These are phyloP conservation scores for Venturia nashicola DNA, from an alignment of 2,329 filamentous ascomycete genomes.

Conservation along the genomic window DNA sequence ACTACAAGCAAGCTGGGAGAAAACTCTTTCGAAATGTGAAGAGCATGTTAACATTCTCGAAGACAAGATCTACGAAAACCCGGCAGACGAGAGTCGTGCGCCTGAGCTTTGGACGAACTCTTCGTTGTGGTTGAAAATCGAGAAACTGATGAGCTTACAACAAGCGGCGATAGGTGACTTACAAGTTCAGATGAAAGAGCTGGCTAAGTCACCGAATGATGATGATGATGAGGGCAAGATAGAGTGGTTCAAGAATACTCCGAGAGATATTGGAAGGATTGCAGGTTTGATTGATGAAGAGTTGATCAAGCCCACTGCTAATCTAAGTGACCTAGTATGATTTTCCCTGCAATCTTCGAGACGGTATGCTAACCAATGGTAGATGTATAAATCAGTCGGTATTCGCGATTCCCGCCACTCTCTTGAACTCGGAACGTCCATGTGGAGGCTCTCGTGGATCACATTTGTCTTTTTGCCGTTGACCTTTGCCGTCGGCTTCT, in stretches of 20 bases:
- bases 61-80: conserved; percentile 41
- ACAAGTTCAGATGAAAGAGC: conserved; percentile 28
- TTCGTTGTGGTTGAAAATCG: conserved; percentile 38
- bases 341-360: not conserved
- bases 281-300: conserved; percentile 37
- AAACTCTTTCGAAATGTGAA: conserved; percentile 31
- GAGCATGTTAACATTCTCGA: conserved; percentile 39
- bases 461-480: conserved; percentile 63
- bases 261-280: conserved; percentile 33
- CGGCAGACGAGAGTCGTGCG: conserved; percentile 39
- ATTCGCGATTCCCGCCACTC: conserved; percentile 39
- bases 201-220: conserved; percentile 19
- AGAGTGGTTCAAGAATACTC: conserved; percentile 29
- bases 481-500: conserved; percentile 37
- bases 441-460: conserved; percentile 50
- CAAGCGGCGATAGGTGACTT: conserved; percentile 35
- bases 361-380: not conserved
- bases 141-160: conserved; percentile 39
- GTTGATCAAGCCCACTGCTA: conserved; percentile 37
- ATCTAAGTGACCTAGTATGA: conserved; percentile 30
- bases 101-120: conserved; percentile 41
- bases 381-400: conserved; percentile 40
- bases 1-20: conserved; percentile 32
- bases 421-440: conserved; percentile 35
- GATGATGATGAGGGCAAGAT: conserved; percentile 19